phyloP scores from a whole-genome alignment of 306 rosid genomes.

The Rosa rugosa region DNA sequence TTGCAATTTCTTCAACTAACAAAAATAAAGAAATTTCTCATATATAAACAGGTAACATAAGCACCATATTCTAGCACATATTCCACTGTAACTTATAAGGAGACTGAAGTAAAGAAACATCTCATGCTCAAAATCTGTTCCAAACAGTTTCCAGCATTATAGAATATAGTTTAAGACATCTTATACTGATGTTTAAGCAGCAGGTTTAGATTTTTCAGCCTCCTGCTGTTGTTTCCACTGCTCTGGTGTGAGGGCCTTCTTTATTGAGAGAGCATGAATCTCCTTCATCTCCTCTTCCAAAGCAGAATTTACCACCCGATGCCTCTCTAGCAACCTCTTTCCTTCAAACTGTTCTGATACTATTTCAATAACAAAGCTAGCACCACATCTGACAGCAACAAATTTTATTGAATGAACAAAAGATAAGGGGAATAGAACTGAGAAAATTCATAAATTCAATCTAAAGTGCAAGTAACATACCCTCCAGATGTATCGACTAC shows the following conservation, averaged over 20 bases:
- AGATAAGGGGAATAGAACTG: neutral
- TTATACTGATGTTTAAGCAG: conserved; percentile 36
- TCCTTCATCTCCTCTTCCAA: conserved; percentile 85
- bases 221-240: conserved; percentile 87
- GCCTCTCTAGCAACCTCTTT: conserved; percentile 86
- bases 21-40: neutral
- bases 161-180: conserved; percentile 1
- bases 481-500: conserved; percentile 94
- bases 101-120: neutral
- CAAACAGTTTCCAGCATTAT: neutral
- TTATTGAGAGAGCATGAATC: conserved; percentile 89
- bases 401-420: conserved; percentile 5
- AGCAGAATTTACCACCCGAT: conserved; percentile 78
- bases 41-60: neutral
- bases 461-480: conserved; percentile 37
- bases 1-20: neutral
- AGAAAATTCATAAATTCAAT: neutral
- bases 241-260: conserved; percentile 84
- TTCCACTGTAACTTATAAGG: neutral
- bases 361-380: conserved; percentile 71
- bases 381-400: conserved; percentile 64
- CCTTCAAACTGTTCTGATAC: conserved; percentile 87
- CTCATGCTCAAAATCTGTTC: neutral
- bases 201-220: conserved; percentile 51
- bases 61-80: neutral